Evolutionary conservation across 768 basidiomycete species (phyloP).

Genomic region (Hygrophorus russula): DNA sequence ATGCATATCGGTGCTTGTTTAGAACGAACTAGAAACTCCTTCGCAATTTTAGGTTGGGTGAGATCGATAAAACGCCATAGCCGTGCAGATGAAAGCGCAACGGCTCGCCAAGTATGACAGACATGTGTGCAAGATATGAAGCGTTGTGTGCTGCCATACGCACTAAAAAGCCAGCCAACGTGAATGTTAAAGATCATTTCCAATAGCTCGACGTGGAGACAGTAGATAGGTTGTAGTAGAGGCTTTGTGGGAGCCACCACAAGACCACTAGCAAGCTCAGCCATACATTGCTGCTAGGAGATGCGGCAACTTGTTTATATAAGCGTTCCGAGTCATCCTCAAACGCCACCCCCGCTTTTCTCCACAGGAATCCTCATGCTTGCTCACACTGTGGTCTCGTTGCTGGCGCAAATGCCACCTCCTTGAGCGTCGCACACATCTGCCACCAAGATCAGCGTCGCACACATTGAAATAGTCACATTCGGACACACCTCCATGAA

Average conservation of each 20-base stretch:
- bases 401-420: conserved; percentile 37
- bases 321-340: no score
- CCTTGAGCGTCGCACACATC: conserved; percentile 69
- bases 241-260: no score
- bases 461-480: conserved; percentile 1
- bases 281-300: no score
- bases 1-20: conserved; percentile 23
- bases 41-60: conserved; percentile 20
- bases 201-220: conserved; percentile 28
- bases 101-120: conserved; percentile 24
- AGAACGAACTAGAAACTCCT: conserved; percentile 24
- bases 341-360: conserved; percentile 46
- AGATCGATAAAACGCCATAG: conserved; percentile 32
- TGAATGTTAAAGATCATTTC: conserved; percentile 28
- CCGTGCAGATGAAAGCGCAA: conserved; percentile 22
- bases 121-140: conserved; percentile 31
- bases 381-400: conserved; percentile 6
- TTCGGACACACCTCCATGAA: conserved; percentile 66
- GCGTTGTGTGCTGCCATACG: conserved; percentile 16
- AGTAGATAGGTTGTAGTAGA: conserved; percentile 14
- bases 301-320: no score
- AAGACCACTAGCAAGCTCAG: no score
- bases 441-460: conserved; percentile 15
- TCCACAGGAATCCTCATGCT: conserved; percentile 36
- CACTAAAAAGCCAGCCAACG: conserved; percentile 23